Conservation (phyloP, 441 rosid genomes). For the Hypseocharis bilobata region DNA sequence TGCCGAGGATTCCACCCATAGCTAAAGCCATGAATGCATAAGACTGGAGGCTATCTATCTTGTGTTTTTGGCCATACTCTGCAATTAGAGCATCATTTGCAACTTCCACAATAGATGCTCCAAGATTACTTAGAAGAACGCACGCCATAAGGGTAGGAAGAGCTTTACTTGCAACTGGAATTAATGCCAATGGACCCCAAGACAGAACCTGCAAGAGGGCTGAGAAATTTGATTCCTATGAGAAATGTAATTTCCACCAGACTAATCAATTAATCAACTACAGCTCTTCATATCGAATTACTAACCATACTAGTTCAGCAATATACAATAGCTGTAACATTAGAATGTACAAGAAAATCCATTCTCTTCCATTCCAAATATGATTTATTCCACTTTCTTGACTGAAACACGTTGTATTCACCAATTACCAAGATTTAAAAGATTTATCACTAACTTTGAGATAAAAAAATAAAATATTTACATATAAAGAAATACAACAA, state of each 20-base stretch:
- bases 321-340: no score
- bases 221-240: conserved; percentile 24
- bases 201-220: conserved; percentile 60
- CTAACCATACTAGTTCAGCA: background rate
- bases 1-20: conserved; percentile 60
- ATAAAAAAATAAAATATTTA: no score
- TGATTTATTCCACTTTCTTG: no score
- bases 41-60: conserved; percentile 50
- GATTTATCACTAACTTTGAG: no score
- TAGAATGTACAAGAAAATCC: no score
- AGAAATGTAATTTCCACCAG: conserved; percentile 11
- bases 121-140: conserved; percentile 61
- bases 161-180: conserved; percentile 41
- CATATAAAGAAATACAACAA: no score
- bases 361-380: no score
- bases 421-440: no score
- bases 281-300: background rate
- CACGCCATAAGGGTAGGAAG: conserved; percentile 54
- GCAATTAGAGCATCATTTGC: conserved; percentile 78
- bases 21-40: conserved; percentile 77
- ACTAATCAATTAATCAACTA: conserved; percentile 7
- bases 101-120: conserved; percentile 71
- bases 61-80: conserved; percentile 53
- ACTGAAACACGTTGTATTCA: no score
- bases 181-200: conserved; percentile 59